These are phyloP conservation scores for Nicotiana rustica DNA, from an alignment of 305 asterid species.

Conservation along the genomic window DNA sequence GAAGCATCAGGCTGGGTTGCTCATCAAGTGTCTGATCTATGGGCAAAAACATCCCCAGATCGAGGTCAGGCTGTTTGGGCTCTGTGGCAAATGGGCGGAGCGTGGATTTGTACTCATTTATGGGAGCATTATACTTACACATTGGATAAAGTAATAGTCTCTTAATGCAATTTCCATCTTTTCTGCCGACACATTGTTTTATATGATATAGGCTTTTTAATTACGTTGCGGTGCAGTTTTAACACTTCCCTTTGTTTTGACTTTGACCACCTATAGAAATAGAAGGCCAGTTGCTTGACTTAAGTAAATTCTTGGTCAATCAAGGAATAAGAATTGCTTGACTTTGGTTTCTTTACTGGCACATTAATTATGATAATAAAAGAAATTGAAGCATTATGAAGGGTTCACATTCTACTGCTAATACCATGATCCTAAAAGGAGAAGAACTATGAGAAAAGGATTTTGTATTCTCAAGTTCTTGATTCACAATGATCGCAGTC, in stretches of 20 bases:
- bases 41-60: constrained; percentile 87
- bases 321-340: background rate
- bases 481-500: too few species aligned
- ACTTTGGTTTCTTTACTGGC: too few species aligned
- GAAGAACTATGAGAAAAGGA: too few species aligned
- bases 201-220: background rate
- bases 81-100: constrained; percentile 90
- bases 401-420: too few species aligned
- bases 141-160: constrained; percentile 65
- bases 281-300: background rate
- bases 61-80: constrained; percentile 76
- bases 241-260: background rate
- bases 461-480: too few species aligned
- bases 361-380: too few species aligned
- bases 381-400: too few species aligned
- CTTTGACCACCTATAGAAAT: background rate
- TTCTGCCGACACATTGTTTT: background rate
- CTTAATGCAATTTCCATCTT: background rate
- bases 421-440: too few species aligned
- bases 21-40: constrained; percentile 80
- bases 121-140: constrained; percentile 87
- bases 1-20: constrained; percentile 84
- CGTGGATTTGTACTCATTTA: constrained; percentile 86
- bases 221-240: background rate
- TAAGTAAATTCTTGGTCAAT: background rate